These are phyloP conservation scores for Lipomyces orientalis DNA, from an alignment of 805 yeast species.

Conservation along the genomic window DNA sequence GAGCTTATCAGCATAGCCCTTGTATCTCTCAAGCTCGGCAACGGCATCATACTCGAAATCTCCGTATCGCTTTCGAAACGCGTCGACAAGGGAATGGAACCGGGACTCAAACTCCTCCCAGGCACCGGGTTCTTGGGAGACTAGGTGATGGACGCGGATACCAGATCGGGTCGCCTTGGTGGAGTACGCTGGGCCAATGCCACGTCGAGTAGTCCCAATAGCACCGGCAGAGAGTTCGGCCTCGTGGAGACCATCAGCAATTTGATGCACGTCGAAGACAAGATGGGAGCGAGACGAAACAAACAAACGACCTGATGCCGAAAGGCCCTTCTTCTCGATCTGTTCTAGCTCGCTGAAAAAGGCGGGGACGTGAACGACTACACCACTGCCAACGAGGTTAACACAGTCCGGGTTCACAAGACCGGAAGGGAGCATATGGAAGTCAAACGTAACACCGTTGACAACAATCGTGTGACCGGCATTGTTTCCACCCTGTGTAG, in stretches of 20 bases:
- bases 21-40: conserved; percentile 78
- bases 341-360: conserved; percentile 84
- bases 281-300: conserved; percentile 93
- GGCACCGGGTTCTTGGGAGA: conserved; percentile 83
- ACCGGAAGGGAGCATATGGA: conserved; percentile 99
- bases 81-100: conserved; percentile 74
- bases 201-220: conserved; percentile 98
- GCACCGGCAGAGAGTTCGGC: conserved; percentile 81
- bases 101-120: conserved; percentile 89
- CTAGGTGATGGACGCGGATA: conserved; percentile 93
- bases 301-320: conserved; percentile 76
- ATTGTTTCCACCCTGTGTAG: conserved; percentile 85
- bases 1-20: conserved; percentile 70
- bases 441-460: conserved; percentile 84
- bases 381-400: conserved; percentile 94
- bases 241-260: conserved; percentile 94
- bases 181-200: conserved; percentile 97
- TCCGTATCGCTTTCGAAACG: conserved; percentile 91
- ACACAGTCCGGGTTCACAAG: conserved; percentile 89
- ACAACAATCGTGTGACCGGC: conserved; percentile 99
- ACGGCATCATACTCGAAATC: conserved; percentile 86
- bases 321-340: conserved; percentile 71
- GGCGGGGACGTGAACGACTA: conserved; percentile 93
- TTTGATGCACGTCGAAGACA: conserved; percentile 97
- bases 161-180: conserved; percentile 98